Evolutionary conservation across 2,329 filamentous ascomycete genomes (phyloP).

Genomic region (Chaetomium sp.): DNA sequence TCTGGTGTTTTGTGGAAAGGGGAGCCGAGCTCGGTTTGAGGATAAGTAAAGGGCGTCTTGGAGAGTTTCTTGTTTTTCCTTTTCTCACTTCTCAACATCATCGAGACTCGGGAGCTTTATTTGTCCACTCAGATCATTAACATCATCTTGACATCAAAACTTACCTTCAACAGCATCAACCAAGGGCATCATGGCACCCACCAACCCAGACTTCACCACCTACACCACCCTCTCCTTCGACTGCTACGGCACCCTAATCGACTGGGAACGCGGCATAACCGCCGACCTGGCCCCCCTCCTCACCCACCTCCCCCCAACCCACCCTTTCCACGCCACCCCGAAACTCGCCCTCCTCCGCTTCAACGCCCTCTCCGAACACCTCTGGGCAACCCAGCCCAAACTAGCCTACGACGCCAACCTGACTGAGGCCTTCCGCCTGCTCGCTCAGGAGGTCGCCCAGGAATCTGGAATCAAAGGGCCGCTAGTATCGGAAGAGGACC

Average conservation of each 20-base stretch:
- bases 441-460: slow-evolving; percentile 31
- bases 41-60: too few species aligned
- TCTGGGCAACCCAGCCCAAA: slow-evolving; percentile 48
- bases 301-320: slow-evolving; percentile 33
- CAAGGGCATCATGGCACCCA: neutral
- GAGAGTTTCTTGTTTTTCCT: too few species aligned
- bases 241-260: slow-evolving; percentile 72
- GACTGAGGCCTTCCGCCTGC: slow-evolving; percentile 37
- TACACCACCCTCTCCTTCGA: slow-evolving; percentile 59
- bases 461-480: slow-evolving; percentile 27
- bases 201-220: slow-evolving; percentile 20
- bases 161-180: neutral
- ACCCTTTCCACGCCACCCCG: slow-evolving; percentile 33
- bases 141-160: neutral
- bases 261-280: slow-evolving; percentile 66
- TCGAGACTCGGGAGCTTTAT: too few species aligned
- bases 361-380: slow-evolving; percentile 41
- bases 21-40: too few species aligned
- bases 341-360: slow-evolving; percentile 37
- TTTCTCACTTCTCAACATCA: too few species aligned
- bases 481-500: slow-evolving; percentile 37
- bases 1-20: too few species aligned
- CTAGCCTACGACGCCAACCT: slow-evolving; percentile 57
- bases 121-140: neutral
- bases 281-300: slow-evolving; percentile 45